Evolutionary conservation across 2,329 filamentous ascomycete species (phyloP), one percentile per base, ranked within the genome.

Genomic region (Phialocephala subalpina): DNA sequence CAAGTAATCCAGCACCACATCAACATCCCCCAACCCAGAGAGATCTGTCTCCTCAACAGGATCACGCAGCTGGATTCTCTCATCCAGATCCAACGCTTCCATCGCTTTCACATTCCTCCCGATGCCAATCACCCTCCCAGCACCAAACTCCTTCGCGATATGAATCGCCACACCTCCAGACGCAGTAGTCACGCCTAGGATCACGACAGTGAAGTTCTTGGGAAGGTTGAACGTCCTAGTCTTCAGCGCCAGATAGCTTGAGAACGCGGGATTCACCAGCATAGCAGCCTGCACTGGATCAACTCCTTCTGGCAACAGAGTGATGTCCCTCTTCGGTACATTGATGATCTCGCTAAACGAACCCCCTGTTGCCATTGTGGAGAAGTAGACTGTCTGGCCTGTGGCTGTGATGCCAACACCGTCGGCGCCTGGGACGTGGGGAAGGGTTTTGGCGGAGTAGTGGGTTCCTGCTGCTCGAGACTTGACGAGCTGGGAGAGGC

Each of bases 1-100:
- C 8, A 89, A 76, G 70, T 87, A 89, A 71, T 89, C 86, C 1
- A 89, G 76, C 3, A 88, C 79, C 2, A 88, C 79, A 67, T 88
- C 85, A 36, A 82, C 81, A 40, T 82, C 80, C 1, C 78, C 80
- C 0, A 82, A 76, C 9, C 75, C 73, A 1, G 79, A 79, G 67
- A 84, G 85, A 67, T 87, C 85, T 0, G 80, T 82, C 42, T 83
- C 77, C 2, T 73, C 70, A 0, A 79, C 69, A 1, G 77, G 68
- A n/a, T 74, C 11, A 87, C 20, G 22, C 1, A 64, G 77, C 40
- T 81, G 75, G 38, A 88, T 76, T 6, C 72, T 75, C 2, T 78
- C 79, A 66, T 88, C 84, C 0, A 87, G 76, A 0, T 77, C 78
- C 3, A 85, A 74, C 5, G 69, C 73, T 2, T 77, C 77, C 9